Evolutionary conservation across 2,329 filamentous ascomycete species (phyloP), one percentile per base, ranked within the genome.

Genomic region (Trichoderma guizhouense): DNA sequence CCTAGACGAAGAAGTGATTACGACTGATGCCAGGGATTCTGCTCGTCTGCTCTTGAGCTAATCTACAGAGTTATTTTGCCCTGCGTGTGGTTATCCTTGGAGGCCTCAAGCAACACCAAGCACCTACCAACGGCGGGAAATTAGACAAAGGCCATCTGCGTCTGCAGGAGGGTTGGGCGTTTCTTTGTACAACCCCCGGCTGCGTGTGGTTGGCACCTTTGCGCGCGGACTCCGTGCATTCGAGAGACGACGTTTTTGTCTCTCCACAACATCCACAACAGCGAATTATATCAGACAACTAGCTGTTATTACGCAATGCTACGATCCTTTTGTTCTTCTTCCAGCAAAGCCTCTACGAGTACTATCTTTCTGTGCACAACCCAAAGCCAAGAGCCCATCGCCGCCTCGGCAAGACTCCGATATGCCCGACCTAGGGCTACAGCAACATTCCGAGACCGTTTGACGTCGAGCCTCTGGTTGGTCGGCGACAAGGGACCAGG

Each of bases 381-480:
- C 11, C 18, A 58, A n/a, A 34, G 57, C 9, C 28, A 34, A 34
- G 28, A 21, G 32, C 57, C 57, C 18, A 14, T 58, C 5, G 14
- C 24, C 47, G 53, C 18, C 30, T 69, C 66, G 66, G 36, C 28
- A 51, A 32, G 57, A 34, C 39, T 36, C 67, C 57, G 67, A 62
- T 53, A 69, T 69, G n/a, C 36, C 63, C 43, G 66, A 34, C 55
- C 55, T 47, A 32, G 66, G 66, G 57, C 55, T 61, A 18, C 51
- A 55, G 36, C 43, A 53, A 36, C 28, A 66, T 66, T 34, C 47
- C 63, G 47, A 55, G 30, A 36, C 63, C 43, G 55, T 58, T 69
- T 26, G 57, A 62, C 32, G 34, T 24, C 30, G 18, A 32, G 24
- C 53, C 9, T 53, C 36, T 69, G 66, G 66, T 69, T 69, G 66